Evolutionary conservation across 352 stramenopile species (phyloP).

Genomic region (Phytophthora sp.): DNA sequence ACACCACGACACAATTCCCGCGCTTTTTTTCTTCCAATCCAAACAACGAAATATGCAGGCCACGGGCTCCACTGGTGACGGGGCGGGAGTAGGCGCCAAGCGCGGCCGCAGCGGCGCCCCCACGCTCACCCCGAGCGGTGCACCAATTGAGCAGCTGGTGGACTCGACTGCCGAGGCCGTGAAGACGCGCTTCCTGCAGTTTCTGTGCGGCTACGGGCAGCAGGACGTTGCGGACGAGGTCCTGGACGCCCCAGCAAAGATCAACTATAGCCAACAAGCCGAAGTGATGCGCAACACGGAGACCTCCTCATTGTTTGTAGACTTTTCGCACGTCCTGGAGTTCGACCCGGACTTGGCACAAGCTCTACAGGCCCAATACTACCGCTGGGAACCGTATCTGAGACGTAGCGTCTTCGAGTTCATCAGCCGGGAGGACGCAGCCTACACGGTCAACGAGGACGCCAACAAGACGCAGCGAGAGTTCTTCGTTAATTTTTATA

Average conservation of each 20-base stretch:
- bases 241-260: slow-evolving; percentile 26
- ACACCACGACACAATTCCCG: too few relatives aligned
- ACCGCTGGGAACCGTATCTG: slow-evolving; percentile 85
- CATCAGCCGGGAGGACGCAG: slow-evolving; percentile 73
- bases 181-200: slow-evolving; percentile 85
- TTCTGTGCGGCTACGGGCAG: slow-evolving; percentile 79
- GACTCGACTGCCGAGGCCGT: slow-evolving; percentile 83
- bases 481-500: slow-evolving; percentile 92
- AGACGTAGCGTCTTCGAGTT: slow-evolving; percentile 81
- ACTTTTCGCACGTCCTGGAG: slow-evolving; percentile 86
- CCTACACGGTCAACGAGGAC: slow-evolving; percentile 83
- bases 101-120: slow-evolving; percentile 47
- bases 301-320: slow-evolving; percentile 88
- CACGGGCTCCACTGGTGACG: slow-evolving; percentile 1
- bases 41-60: slow-evolving; percentile 26
- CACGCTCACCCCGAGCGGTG: slow-evolving; percentile 43
- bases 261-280: slow-evolving; percentile 87
- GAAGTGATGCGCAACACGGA: slow-evolving; percentile 89
- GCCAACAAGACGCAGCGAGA: slow-evolving; percentile 81
- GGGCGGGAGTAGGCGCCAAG: slow-evolving; percentile 37
- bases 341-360: slow-evolving; percentile 83
- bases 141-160: slow-evolving; percentile 63
- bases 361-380: slow-evolving; percentile 86
- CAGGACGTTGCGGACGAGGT: slow-evolving; percentile 33
- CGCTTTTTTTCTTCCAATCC: slow-evolving; percentile 16